Base-by-base conservation (phyloP, 148 eudicot species). In the Chenopodium formosanum region DNA sequence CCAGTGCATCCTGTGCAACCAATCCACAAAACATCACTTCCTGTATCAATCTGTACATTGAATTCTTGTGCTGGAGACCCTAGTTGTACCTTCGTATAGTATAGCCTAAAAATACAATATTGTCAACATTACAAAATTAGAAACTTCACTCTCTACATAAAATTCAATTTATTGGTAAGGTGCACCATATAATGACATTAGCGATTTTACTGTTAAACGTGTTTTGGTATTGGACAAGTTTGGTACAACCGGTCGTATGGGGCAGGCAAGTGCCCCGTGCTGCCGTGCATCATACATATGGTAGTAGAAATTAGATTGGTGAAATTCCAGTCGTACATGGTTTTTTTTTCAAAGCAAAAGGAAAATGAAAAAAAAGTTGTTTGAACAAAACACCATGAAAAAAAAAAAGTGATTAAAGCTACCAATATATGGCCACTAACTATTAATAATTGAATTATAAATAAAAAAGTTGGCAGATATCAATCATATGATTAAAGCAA, bases 11-110 rank as follows among this genome's bases (percentile, higher is more conserved):
- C 82, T 52, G 73, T 82, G 91, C 98, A 95, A 83, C 96, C 86
- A 76, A 95, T 89, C 98, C 98, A 95, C 80, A 95, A 85, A 13
- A 91, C 96, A 92, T 95, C 96, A 89, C 98, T 95, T 84, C 98
- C 97, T 2, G 98, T 95, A 88, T 95, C 98, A 79, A 95, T 95
- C 85, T 93, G 97, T 23, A 93, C 98, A 85, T 88, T 89, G 87
- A 88, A 95, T 70, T 91, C 96, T 79, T 89, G 91, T 64, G 97
- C 86, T 9, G 98, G 97, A 76, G 88, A 82, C 40, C 98, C 98
- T 80, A 95, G 65, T 87, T 89, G 85, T 67, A 95, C 93, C 83
- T 88, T 87, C 81, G 98, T 93, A 82, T 81, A 95, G 81, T 95
- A 96, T 69, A 96, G 89, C 97, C 98, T 94, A 75, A 76, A 80